Evolutionary conservation across 768 basidiomycete genomes (phyloP).

Genomic region (Serendipita indica): DNA sequence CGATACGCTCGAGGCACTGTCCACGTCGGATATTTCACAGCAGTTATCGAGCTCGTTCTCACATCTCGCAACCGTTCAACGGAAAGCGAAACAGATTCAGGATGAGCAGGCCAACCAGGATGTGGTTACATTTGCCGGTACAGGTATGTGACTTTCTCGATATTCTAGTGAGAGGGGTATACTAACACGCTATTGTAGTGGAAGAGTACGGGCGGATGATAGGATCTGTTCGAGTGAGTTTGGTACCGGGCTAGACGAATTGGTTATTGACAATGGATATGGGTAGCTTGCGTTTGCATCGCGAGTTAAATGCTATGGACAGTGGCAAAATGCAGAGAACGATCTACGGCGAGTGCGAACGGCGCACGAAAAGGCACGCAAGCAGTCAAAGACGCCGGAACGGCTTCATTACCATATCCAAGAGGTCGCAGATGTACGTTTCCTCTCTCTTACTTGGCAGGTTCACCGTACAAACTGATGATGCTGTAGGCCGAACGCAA

Average conservation of each 20-base stretch:
- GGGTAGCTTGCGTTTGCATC: slow-evolving; percentile 71
- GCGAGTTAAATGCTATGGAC: slow-evolving; percentile 65
- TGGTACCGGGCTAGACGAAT: not conserved
- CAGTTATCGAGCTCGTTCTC: slow-evolving; percentile 56
- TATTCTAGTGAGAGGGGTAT: not conserved
- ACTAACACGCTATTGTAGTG: slow-evolving; percentile 24
- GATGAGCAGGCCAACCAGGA: slow-evolving; percentile 69
- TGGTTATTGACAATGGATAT: not conserved
- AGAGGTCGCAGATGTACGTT: slow-evolving; percentile 63
- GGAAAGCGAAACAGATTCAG: slow-evolving; percentile 58
- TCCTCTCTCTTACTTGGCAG: not conserved
- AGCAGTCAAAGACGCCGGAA: slow-evolving; percentile 60
- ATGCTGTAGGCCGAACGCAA: slow-evolving; percentile 63
- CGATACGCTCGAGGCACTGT: slow-evolving; percentile 50
- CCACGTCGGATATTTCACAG: slow-evolving; percentile 55
- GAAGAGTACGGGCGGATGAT: slow-evolving; percentile 93
- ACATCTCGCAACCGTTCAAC: slow-evolving; percentile 59
- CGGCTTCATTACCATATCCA: slow-evolving; percentile 56
- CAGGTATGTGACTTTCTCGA: slow-evolving; percentile 29
- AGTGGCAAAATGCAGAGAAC: slow-evolving; percentile 68
- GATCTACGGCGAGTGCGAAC: slow-evolving; percentile 59
- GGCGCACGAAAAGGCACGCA: slow-evolving; percentile 66
- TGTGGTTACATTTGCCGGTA: slow-evolving; percentile 62
- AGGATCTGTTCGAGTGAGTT: slow-evolving; percentile 64
- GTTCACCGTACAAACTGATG: not conserved